phyloP scores from a whole-genome alignment of 441 rosid species.

The Sinapis alba region DNA sequence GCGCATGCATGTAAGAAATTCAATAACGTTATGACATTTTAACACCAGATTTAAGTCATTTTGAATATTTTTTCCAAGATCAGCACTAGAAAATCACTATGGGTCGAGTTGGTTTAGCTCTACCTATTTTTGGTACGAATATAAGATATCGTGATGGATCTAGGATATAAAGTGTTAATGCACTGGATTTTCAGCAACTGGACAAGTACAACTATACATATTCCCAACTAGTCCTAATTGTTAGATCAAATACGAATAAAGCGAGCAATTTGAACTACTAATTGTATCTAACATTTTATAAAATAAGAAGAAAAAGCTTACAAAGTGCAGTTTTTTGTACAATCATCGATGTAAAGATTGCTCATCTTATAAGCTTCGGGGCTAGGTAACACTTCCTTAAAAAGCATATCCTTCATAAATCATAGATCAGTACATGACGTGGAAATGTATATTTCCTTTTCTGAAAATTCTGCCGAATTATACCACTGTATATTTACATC shows the following conservation, averaged over 20 bases:
- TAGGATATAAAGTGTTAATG: slow-evolving; percentile 30
- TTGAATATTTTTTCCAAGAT: background rate
- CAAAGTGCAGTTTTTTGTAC: slow-evolving; percentile 17
- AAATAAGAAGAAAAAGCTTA: slow-evolving; percentile 8
- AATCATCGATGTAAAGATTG: slow-evolving; percentile 29
- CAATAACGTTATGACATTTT: background rate
- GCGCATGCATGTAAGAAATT: background rate
- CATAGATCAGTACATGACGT: slow-evolving; percentile 12
- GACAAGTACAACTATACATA: slow-evolving; percentile 35
- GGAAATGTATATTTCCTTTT: background rate
- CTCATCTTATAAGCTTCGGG: slow-evolving; percentile 13
- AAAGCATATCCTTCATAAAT: background rate
- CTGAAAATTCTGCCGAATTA: background rate
- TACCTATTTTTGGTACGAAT: slow-evolving; percentile 1
- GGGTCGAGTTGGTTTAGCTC: background rate
- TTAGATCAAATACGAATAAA: slow-evolving; percentile 29
- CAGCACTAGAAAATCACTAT: background rate
- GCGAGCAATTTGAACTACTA: slow-evolving; percentile 28
- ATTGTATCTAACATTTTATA: slow-evolving; percentile 13
- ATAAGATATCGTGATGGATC: background rate
- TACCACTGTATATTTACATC: background rate
- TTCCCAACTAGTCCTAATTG: slow-evolving; percentile 36
- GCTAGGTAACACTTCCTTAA: slow-evolving; percentile 23
- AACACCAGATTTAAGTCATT: background rate
- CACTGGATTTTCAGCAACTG: slow-evolving; percentile 38